Conservation (phyloP, 2,329 filamentous ascomycete genomes). For the Cytospora chrysosperma region DNA sequence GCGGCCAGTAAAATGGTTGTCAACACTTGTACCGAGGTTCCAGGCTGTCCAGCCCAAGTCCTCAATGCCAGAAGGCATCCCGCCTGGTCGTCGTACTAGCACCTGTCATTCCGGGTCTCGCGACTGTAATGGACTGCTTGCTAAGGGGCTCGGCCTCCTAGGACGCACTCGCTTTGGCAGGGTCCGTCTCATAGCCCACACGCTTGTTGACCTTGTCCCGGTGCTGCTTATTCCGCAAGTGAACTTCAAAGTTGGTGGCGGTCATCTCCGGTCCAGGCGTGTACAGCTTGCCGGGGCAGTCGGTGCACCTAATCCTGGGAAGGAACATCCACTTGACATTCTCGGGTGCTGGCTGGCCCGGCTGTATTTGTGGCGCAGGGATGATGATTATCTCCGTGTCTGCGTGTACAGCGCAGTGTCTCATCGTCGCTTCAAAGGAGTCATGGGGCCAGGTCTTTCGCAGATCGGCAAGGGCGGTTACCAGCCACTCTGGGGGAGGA, state of each 20-base stretch:
- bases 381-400: conserved; percentile 65
- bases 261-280: conserved; percentile 83
- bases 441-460: conserved; percentile 73
- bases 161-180: background rate
- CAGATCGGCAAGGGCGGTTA: conserved; percentile 68
- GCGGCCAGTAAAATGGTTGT: background rate
- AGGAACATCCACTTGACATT: conserved; percentile 78
- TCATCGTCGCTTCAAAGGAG: conserved; percentile 87
- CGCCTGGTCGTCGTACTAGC: background rate
- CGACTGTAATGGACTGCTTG: background rate
- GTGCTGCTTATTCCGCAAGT: conserved; percentile 82
- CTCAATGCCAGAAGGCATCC: background rate
- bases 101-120: background rate
- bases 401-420: conserved; percentile 77
- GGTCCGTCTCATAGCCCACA: conserved; percentile 33
- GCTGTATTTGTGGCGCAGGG: conserved; percentile 40
- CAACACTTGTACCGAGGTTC: background rate
- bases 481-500: conserved; percentile 83
- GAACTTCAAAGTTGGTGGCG: conserved; percentile 88
- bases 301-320: conserved; percentile 85
- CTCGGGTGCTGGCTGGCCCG: conserved; percentile 53
- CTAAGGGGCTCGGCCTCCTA: background rate
- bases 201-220: conserved; percentile 65
- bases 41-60: background rate
- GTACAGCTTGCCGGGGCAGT: conserved; percentile 93